Evolutionary conservation across 2,329 filamentous ascomycete genomes (phyloP).

Genomic region (Diaporthe destruens): DNA sequence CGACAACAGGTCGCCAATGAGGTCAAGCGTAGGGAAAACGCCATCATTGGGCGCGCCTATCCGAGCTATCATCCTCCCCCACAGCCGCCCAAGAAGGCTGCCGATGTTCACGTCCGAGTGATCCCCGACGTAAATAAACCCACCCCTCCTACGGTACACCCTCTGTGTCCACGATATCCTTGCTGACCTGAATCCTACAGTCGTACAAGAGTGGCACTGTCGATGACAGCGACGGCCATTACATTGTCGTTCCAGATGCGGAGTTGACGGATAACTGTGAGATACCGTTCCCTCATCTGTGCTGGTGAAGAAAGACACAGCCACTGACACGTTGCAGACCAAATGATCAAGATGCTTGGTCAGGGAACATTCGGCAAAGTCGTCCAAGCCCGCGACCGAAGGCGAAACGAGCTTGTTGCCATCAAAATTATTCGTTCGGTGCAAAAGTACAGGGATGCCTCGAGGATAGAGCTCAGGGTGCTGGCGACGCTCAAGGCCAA

Average conservation of each 20-base stretch:
- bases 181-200: slow-evolving; percentile 29
- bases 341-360: slow-evolving; percentile 88
- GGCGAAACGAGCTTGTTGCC: slow-evolving; percentile 82
- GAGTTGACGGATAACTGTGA: slow-evolving; percentile 90
- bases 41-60: slow-evolving; percentile 77
- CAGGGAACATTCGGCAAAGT: slow-evolving; percentile 99
- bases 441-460: slow-evolving; percentile 97
- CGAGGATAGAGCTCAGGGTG: slow-evolving; percentile 92
- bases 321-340: slow-evolving; percentile 68
- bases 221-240: slow-evolving; percentile 97
- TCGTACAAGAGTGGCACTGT: slow-evolving; percentile 75
- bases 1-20: slow-evolving; percentile 86
- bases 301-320: neutral
- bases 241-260: slow-evolving; percentile 90
- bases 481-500: slow-evolving; percentile 92
- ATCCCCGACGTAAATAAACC: slow-evolving; percentile 70
- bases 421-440: slow-evolving; percentile 99
- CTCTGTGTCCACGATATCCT: slow-evolving; percentile 12
- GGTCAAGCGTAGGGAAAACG: slow-evolving; percentile 81
- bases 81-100: slow-evolving; percentile 90
- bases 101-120: slow-evolving; percentile 76
- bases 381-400: slow-evolving; percentile 88
- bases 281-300: slow-evolving; percentile 52
- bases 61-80: slow-evolving; percentile 87
- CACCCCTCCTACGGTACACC: neutral